Base-by-base conservation (phyloP, 352 stramenopile genomes). In the Globisporangium megalacanthum region DNA sequence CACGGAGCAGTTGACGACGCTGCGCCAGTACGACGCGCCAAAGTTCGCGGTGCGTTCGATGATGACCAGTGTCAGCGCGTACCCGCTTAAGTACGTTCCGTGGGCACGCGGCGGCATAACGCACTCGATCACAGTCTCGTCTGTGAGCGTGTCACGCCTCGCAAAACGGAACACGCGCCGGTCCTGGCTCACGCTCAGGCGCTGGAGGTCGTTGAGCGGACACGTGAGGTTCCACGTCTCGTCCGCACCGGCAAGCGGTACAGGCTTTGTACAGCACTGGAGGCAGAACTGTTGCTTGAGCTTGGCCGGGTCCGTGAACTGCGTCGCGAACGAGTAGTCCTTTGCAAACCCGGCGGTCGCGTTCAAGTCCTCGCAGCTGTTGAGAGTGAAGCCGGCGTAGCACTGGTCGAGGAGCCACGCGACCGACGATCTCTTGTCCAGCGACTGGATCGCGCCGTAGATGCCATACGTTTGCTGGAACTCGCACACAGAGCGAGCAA, bases 181-280 rank as follows among this genome's bases (percentile, higher is more conserved):
- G 13, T 76, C 76, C 59, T 86, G 76, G 55, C 79, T 88, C 45
- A 92, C 73, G 41, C 71, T 88, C n/a, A 88, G 68, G 9, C 75
- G 69, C 58, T 92, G 73, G 2, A 88, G 53, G 15, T 77, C 73
- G 17, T 86, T 89, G 7, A 92, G 56, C 3, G 81, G 79, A 52
- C 81, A 92, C 20, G 73, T 73, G 25, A 92, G 62, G 66, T 92
- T 86, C 81, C 81, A 92, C 8, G 79, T 86, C 56, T 92, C 81
- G 42, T 92, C 81, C 9, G 73, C 79, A 37, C 78, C 72, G 22
- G 45, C 62, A 13, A 60, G 41, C 3, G 77, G 72, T n/a, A 84
- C 77, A n/a, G 81, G 81, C 19, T 81, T 83, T 0, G 79, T 80
- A 52, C 81, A 92, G 61, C 81, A 92, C 56, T 92, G 79, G 10